Conservation (phyloP, 805 yeast genomes). For the Kuraishia cidri region DNA sequence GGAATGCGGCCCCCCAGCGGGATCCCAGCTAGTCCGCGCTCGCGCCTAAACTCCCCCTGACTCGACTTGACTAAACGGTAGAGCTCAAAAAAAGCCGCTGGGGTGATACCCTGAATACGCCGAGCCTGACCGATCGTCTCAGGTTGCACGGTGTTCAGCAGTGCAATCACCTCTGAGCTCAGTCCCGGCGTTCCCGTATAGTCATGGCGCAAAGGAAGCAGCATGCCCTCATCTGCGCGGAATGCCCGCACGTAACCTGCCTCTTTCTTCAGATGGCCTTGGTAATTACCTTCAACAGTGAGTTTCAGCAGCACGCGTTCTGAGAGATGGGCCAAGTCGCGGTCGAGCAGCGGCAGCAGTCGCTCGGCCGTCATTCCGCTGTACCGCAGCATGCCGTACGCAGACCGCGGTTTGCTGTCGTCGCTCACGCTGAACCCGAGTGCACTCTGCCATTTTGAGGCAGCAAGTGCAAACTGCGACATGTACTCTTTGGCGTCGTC, state of each 20-base stretch:
- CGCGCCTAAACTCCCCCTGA: constrained; percentile 8
- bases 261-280: constrained; percentile 72
- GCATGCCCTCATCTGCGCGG: constrained; percentile 70
- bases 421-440: constrained; percentile 39
- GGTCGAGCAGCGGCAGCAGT: constrained; percentile 25
- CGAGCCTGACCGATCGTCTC: constrained; percentile 92
- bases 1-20: background rate
- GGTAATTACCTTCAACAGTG: constrained; percentile 75
- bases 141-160: constrained; percentile 72
- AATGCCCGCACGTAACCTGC: constrained; percentile 64
- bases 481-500: constrained; percentile 36
- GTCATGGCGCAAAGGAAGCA: constrained; percentile 60
- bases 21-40: background rate
- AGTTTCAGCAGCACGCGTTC: constrained; percentile 48
- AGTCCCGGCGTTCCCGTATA: constrained; percentile 52
- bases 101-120: constrained; percentile 90
- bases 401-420: constrained; percentile 46
- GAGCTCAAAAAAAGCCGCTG: constrained; percentile 81
- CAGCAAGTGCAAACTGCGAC: constrained; percentile 33
- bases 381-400: constrained; percentile 64
- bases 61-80: constrained; percentile 40
- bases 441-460: constrained; percentile 53
- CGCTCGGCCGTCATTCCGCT: constrained; percentile 25
- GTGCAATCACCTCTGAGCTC: constrained; percentile 66
- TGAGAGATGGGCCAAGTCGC: constrained; percentile 19